Conservation (phyloP, 441 rosid genomes). For the Monsonia emarginata region DNA sequence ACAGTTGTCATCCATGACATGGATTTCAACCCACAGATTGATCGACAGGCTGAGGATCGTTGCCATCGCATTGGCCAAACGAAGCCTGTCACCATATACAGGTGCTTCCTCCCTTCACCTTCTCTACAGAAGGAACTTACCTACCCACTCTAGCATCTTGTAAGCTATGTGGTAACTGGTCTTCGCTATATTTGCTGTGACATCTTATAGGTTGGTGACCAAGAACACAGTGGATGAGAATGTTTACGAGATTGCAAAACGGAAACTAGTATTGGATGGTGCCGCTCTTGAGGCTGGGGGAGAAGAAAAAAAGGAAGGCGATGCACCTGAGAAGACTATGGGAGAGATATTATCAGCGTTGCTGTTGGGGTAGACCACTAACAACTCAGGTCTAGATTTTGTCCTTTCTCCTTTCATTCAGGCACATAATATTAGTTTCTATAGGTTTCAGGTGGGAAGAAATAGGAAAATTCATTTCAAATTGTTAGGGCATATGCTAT, state of each 20-base stretch:
- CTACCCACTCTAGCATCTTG: neutral
- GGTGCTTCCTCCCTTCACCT: conserved; percentile 26
- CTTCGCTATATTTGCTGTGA: conserved; percentile 2
- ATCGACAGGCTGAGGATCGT: conserved; percentile 89
- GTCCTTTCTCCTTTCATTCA: neutral
- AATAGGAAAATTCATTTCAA: neutral
- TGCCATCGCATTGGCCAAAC: conserved; percentile 96
- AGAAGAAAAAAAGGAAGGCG: conserved; percentile 45
- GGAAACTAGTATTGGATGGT: conserved; percentile 74
- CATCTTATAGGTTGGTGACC: conserved; percentile 56
- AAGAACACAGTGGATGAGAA: conserved; percentile 88
- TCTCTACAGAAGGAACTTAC: neutral
- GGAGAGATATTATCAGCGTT: conserved; percentile 87
- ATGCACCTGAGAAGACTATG: conserved; percentile 65
- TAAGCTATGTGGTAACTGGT: neutral
- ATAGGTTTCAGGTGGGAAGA: neutral
- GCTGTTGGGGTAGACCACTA: conserved; percentile 41
- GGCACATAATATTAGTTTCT: neutral
- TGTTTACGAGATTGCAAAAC: conserved; percentile 75
- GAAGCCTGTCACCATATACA: conserved; percentile 77
- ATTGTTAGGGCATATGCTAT: neutral
- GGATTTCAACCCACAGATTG: conserved; percentile 97
- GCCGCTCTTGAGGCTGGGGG: conserved; percentile 79
- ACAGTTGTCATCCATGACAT: conserved; percentile 79
- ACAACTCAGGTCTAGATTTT: neutral